Evolutionary conservation across 2,329 filamentous ascomycete species (phyloP).

Genomic region (Metarhizium rileyi): DNA sequence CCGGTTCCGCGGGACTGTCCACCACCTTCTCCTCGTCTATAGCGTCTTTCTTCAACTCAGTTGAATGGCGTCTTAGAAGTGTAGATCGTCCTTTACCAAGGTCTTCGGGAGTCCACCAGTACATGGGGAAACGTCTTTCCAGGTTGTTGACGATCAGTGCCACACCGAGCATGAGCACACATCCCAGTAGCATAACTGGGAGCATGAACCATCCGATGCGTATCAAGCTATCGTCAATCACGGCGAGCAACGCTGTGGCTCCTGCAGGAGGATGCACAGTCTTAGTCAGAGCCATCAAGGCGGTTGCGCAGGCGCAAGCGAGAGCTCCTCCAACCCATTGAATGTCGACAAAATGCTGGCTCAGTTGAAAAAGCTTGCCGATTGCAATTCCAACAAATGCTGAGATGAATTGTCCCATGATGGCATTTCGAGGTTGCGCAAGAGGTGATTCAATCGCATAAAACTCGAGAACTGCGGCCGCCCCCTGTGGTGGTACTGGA

Average conservation of each 20-base stretch:
- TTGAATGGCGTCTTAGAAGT: conserved; percentile 6
- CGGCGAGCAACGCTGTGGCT: conserved; percentile 61
- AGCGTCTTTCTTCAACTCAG: conserved; percentile 3
- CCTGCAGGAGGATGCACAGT: conserved; percentile 68
- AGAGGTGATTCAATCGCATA: conserved; percentile 62
- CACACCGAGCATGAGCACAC: conserved; percentile 48
- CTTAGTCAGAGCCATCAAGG: conserved; percentile 59
- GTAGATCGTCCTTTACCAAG: conserved; percentile 9
- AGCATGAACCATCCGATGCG: conserved; percentile 60
- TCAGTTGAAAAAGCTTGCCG: conserved; percentile 54
- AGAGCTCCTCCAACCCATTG: conserved; percentile 57
- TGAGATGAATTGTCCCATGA: conserved; percentile 57
- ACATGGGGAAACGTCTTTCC: conserved; percentile 54
- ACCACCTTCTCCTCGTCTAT: conserved; percentile 7
- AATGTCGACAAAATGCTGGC: conserved; percentile 35
- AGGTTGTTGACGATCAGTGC: conserved; percentile 62
- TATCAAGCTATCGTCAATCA: conserved; percentile 44
- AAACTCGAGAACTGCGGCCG: conserved; percentile 67
- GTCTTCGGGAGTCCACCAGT: conserved; percentile 55
- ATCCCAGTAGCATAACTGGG: conserved; percentile 51
- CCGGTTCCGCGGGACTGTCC: not conserved
- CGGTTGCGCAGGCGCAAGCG: conserved; percentile 52
- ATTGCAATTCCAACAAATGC: conserved; percentile 51
- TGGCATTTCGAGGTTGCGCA: conserved; percentile 60
- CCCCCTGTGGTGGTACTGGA: conserved; percentile 41